Evolutionary conservation across 2,329 filamentous ascomycete species (phyloP).

Genomic region (Bipolaris bicolor): DNA sequence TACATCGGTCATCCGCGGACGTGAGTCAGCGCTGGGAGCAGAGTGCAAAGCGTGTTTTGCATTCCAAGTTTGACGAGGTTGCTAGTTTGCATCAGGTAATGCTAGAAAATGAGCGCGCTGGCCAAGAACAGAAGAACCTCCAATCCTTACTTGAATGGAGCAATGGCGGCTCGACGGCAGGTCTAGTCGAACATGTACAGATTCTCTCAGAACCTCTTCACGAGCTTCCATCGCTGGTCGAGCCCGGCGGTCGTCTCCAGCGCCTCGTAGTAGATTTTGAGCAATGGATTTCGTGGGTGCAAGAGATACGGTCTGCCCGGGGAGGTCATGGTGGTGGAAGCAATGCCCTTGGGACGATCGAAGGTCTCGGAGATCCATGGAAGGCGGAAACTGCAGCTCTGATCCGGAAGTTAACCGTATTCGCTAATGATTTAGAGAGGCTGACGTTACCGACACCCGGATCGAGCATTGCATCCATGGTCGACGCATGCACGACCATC

Average conservation of each 20-base stretch:
- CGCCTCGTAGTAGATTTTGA: conserved; percentile 41
- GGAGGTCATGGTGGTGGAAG: conserved; percentile 9
- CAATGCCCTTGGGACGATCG: conserved; percentile 27
- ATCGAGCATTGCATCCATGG: conserved; percentile 44
- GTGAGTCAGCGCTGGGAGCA: conserved; percentile 40
- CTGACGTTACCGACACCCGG: conserved; percentile 35
- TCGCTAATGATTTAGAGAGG: conserved; percentile 41
- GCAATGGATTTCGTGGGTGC: conserved; percentile 41
- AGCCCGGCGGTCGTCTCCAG: conserved; percentile 41
- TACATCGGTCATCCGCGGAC: conserved; percentile 38
- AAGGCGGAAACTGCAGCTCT: conserved; percentile 42
- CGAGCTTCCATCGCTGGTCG: conserved; percentile 44
- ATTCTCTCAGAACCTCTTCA: conserved; percentile 45
- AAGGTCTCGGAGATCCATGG: conserved; percentile 45
- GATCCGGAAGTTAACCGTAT: conserved; percentile 42
- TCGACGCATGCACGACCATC: conserved; percentile 38
- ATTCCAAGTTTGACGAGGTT: conserved; percentile 46
- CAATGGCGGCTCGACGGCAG: conserved; percentile 30
- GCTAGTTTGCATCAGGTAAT: conserved; percentile 44
- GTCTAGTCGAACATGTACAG: conserved; percentile 45
- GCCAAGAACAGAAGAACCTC: conserved; percentile 47
- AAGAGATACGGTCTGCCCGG: conserved; percentile 35
- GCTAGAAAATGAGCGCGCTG: conserved; percentile 45
- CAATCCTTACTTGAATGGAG: conserved; percentile 46
- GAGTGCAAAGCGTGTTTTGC: conserved; percentile 41